A percentile compares a stretch with the other conserved stretches of the same genome.
These are phyloP conservation scores for Ascochyta pisi DNA, from an alignment of 2,329 filamentous ascomycete genomes.

Conservation along the genomic window DNA sequence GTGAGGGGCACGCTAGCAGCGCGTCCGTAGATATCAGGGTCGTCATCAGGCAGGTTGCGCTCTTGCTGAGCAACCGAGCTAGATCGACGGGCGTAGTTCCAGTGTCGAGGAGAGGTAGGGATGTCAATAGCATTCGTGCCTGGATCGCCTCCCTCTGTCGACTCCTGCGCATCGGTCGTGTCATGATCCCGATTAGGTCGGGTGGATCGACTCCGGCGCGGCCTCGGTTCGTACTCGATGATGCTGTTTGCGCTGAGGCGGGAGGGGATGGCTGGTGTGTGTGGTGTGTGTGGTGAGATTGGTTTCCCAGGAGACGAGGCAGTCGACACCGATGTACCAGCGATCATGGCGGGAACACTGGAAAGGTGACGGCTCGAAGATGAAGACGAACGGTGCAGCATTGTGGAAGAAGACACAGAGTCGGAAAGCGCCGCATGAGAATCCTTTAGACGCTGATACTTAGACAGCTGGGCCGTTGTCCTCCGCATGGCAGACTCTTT, in stretches of 20 bases:
- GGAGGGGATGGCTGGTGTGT: constrained; percentile 92
- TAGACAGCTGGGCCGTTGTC: constrained; percentile 79
- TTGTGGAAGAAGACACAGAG: constrained; percentile 88
- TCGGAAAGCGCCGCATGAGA: constrained; percentile 89
- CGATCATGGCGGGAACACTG: constrained; percentile 66
- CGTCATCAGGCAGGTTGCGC: constrained; percentile 67
- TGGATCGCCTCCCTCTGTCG: constrained; percentile 45
- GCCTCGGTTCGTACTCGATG: constrained; percentile 65
- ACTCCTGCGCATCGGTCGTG: constrained; percentile 34
- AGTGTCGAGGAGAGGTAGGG: constrained; percentile 69
- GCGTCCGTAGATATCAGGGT: constrained; percentile 66
- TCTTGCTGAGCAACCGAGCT: constrained; percentile 73
- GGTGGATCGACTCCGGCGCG: constrained; percentile 40
- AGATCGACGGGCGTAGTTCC: constrained; percentile 62
- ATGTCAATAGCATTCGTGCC: constrained; percentile 75
- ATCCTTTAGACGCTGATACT: constrained; percentile 88
- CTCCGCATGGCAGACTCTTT: constrained; percentile 74
- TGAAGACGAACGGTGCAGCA: constrained; percentile 81
- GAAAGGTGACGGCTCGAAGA: constrained; percentile 77
- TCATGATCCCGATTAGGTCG: constrained; percentile 41
- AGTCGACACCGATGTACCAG: constrained; percentile 75
- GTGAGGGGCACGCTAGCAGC: constrained; percentile 73
- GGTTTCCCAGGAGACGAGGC: constrained; percentile 90
- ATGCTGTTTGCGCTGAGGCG: constrained; percentile 92
- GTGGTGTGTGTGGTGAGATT: constrained; percentile 86